Evolutionary conservation across 1,284 basidiomycete species (phyloP).

Genomic region (Leucoagaricus sp.): DNA sequence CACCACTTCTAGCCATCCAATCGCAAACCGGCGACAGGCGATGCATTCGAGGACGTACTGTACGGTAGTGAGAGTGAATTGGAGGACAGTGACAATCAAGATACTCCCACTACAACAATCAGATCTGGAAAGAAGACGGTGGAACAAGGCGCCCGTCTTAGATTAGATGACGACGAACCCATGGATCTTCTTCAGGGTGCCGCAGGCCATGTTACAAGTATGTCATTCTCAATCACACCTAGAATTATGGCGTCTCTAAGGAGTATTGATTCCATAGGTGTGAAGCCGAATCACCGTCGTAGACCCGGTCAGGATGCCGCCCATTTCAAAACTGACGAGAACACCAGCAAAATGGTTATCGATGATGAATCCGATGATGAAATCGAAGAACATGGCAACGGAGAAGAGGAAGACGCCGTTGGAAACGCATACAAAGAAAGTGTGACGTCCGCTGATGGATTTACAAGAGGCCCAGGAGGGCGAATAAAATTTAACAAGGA

Average conservation of each 20-base stretch:
- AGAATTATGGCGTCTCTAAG: neutral
- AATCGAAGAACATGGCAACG: conserved; percentile 36
- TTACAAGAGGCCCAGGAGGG: conserved; percentile 82
- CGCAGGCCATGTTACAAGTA: conserved; percentile 78
- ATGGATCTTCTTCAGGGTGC: conserved; percentile 93
- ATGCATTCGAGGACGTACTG: conserved; percentile 94
- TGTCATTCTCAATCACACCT: conserved; percentile 25
- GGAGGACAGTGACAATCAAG: conserved; percentile 75
- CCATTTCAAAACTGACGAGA: conserved; percentile 86
- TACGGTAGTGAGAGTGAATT: conserved; percentile 93
- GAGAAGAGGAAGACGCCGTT: conserved; percentile 49
- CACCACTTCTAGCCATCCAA: neutral
- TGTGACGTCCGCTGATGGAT: conserved; percentile 85
- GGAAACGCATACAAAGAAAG: conserved; percentile 87
- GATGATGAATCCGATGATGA: conserved; percentile 50
- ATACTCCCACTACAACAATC: conserved; percentile 31
- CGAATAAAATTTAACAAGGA: conserved; percentile 96
- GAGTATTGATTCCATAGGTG: conserved; percentile 39
- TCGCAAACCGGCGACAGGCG: conserved; percentile 61
- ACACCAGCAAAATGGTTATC: conserved; percentile 90
- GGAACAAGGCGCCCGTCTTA: conserved; percentile 60
- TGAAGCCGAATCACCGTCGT: conserved; percentile 54
- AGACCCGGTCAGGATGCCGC: conserved; percentile 87
- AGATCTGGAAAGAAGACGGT: conserved; percentile 34
- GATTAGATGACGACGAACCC: conserved; percentile 91